Evolutionary conservation across 2,329 filamentous ascomycete species (phyloP), one percentile per base, ranked within the genome.

Genomic region (Rugonectria rugulosa): DNA sequence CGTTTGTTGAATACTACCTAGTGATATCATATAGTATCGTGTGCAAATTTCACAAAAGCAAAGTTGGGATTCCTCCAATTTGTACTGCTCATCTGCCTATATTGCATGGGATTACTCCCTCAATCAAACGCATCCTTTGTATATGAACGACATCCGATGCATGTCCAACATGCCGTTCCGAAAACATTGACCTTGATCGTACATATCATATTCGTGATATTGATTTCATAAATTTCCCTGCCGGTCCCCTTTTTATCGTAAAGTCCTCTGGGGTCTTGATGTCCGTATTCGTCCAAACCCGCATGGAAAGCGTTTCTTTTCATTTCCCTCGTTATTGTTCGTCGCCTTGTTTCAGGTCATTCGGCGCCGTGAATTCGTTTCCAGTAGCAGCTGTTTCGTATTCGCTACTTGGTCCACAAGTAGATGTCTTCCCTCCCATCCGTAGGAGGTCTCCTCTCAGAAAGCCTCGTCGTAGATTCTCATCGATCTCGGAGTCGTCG

Each of bases 401-500:
- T 23, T 32, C 26, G 26, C n/a, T 12, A 14, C 21, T 41, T 14
- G 9, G 19, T 26, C 34, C 15, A 20, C 17, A 26, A 15, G 24
- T 12, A 20, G 14, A 9, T 17, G 29, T 27, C 6, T 29, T n/a
- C 17, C 12, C n/a, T 40, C 21, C 26, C 10, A 12, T 10, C 10
- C 23, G 23, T 10, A 2, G 24, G 14, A 38, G 12, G 44, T 21
- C 20, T n/a, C 21, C 26, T 9, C 24, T 40, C 24, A 45, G 11
- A 48, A 27, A 10, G 56, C 34, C n/a, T 72, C 62, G 48, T 74
- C 77, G 19, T 70, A 70, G 53, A 68, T 68, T 36, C 63, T 72
- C 63, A 78, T 78, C n/a, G 66, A 63, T 36, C 67, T 65, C 12
- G 77, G 65, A 5, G 78, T 77, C 4, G 77, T 71, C 6, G 75